Base-by-base conservation (phyloP, 2,329 filamentous ascomycete species). In the Endothia cerciana region DNA sequence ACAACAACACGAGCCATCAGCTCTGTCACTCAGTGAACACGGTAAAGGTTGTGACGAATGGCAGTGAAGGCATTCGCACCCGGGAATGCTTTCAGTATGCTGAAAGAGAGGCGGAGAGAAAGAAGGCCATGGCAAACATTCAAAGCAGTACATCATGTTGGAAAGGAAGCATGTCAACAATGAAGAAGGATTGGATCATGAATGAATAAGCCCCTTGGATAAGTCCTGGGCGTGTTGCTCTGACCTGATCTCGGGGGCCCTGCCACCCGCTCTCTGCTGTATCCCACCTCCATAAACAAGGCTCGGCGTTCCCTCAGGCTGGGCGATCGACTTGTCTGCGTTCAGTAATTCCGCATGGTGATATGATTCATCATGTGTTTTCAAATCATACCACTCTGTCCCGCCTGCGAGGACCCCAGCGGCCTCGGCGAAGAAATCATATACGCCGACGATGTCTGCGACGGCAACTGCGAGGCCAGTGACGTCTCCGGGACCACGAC, bases 351-450 rank as follows among this genome's bases (percentile, higher is more conserved):
- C 3, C 19, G 11, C 28, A 22, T 25, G 19, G 22, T 49, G 28
- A 38, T 36, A 15, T 15, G 5, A n/a, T 11, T 3, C 13, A 36
- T 2, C n/a, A 68, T 68, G 66, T 68, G 66, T 36, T 68, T 68
- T 38, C 66, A 68, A 22, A 68, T 68, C 2, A 66, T 68, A 15
- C 66, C 66, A 15, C 43, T 68, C 28, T 68, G 66, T 7, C 66
- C 66, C 1, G 64, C 56, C 28, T 68, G 66, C 55, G 66, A 68
- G 43, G 66, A 68, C 43, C 66, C 66, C 15, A 62, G 60, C 43
- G 66, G 66, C 3, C 64, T 68, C 17, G 66, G 66, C 28, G 66
- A 68, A 22, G 66, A 68, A 36, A 40, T 68, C 51, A 68, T 68
- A 19, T 68, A 66, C 30, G 62, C 64, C 3, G 66, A 68, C 4